A percentile compares a stretch with the other conserved stretches of the same genome.
Conservation (phyloP, 352 stramenopile genomes). For the Phytophthora europaea region DNA sequence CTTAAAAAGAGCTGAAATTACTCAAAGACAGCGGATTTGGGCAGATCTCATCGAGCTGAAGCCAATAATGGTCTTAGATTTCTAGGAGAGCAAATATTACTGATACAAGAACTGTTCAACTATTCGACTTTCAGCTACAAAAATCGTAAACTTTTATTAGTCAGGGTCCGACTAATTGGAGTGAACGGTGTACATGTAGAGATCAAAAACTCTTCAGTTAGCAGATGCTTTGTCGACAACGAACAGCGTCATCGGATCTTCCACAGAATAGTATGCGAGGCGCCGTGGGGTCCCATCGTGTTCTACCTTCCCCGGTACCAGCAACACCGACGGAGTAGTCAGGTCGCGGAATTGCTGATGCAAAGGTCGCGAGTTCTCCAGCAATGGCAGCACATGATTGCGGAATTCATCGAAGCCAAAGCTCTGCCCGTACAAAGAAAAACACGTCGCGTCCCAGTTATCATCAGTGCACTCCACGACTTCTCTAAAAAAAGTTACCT, state of each 20-base stretch:
- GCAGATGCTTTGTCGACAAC: conserved; percentile 38
- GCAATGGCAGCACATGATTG: conserved; percentile 69
- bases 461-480: not conserved
- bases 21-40: no score
- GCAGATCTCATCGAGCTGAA: no score
- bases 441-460: not conserved
- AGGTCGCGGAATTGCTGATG: conserved; percentile 65
- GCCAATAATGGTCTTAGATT: no score
- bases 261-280: conserved; percentile 62
- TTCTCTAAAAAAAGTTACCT: conserved; percentile 42
- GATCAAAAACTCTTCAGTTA: not conserved
- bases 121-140: no score
- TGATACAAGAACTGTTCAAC: no score
- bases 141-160: no score
- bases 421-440: conserved; percentile 40
- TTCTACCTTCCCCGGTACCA: conserved; percentile 73
- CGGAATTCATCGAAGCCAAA: conserved; percentile 84
- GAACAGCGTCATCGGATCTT: conserved; percentile 83
- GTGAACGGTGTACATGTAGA: no score
- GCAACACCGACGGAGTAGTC: conserved; percentile 67
- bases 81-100: no score
- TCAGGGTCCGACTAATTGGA: no score
- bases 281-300: conserved; percentile 34
- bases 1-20: no score
- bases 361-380: conserved; percentile 63